Conservation (phyloP, 257 asterid genomes). For the Solanum rostratum region DNA sequence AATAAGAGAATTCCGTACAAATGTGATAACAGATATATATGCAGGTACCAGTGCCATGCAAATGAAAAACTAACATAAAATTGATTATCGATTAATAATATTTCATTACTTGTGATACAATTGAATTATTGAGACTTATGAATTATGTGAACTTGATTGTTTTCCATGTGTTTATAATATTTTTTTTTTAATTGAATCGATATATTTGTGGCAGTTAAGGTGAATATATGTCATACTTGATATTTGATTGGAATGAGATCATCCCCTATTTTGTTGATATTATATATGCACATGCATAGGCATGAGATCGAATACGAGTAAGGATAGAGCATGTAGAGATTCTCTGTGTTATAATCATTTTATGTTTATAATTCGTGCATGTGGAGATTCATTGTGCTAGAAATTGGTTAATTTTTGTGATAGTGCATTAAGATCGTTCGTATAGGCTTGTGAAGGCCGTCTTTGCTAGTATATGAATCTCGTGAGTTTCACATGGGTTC, state of each 20-base stretch:
- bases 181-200: no score
- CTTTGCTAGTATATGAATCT: background rate
- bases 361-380: background rate
- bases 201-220: background rate
- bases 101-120: no score
- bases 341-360: no score
- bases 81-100: no score
- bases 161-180: no score
- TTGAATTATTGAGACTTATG: no score
- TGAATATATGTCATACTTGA: background rate
- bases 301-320: background rate
- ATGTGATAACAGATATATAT: no score
- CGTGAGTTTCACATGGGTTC: background rate
- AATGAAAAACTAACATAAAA: no score
- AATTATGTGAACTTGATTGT: no score
- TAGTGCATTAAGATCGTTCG: background rate
- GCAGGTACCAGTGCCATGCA: no score
- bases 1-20: no score
- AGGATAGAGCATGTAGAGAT: background rate
- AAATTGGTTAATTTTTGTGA: background rate
- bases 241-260: background rate
- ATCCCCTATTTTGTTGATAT: background rate
- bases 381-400: background rate
- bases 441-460: background rate
- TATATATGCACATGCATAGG: background rate